A percentile compares a stretch with the other conserved stretches of the same genome.
Conservation (phyloP, 2,329 filamentous ascomycete genomes). For the Fusarium multiceps region DNA sequence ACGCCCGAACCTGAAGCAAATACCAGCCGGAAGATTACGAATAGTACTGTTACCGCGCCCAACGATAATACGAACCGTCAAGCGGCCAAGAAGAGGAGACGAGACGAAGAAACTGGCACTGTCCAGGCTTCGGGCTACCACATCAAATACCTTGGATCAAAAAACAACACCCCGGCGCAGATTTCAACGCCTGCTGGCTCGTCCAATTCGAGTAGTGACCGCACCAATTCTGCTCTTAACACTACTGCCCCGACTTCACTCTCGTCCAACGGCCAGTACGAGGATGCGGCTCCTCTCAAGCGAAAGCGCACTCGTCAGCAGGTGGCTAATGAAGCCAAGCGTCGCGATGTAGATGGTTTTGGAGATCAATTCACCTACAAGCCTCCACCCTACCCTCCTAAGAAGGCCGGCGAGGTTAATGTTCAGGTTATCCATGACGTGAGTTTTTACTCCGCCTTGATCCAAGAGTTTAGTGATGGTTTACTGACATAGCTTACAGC, state of each 20-base stretch:
- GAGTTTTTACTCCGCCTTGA: conserved; percentile 51
- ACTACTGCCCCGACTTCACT: conserved; percentile 90
- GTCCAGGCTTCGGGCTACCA: conserved; percentile 74
- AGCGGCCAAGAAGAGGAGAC: conserved; percentile 80
- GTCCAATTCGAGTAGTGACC: conserved; percentile 83
- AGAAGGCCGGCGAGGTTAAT: conserved; percentile 85
- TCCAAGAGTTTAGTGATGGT: background rate
- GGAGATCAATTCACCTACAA: conserved; percentile 83
- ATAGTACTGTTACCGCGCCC: conserved; percentile 49
- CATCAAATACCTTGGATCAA: conserved; percentile 75
- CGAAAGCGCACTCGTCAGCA: conserved; percentile 88
- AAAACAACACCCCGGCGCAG: conserved; percentile 77
- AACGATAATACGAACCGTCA: conserved; percentile 54
- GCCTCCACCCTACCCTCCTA: conserved; percentile 86
- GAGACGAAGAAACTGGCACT: conserved; percentile 63
- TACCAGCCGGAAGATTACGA: conserved; percentile 55
- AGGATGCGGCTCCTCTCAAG: conserved; percentile 83
- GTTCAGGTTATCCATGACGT: conserved; percentile 73
- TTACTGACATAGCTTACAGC: conserved; percentile 41
- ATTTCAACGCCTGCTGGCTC: conserved; percentile 74
- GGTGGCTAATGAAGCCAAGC: conserved; percentile 82
- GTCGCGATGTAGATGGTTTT: conserved; percentile 76
- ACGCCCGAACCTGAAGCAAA: conserved; percentile 68
- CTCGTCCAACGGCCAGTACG: conserved; percentile 71
- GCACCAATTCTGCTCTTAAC: conserved; percentile 81